Conservation (phyloP, 2,329 filamentous ascomycete genomes). For the Diaporthe sp. region DNA sequence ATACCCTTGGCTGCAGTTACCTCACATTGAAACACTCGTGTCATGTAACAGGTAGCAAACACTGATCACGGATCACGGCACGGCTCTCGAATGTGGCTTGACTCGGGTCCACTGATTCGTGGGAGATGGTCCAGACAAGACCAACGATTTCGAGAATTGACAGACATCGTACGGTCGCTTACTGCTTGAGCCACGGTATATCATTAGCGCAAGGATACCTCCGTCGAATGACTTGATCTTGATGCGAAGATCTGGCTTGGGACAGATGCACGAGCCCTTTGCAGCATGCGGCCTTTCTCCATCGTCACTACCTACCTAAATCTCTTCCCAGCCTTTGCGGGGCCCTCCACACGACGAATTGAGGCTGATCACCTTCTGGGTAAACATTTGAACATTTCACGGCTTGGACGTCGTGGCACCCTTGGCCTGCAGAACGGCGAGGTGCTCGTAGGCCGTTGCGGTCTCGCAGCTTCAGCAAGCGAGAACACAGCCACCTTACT, state of each 20-base stretch:
- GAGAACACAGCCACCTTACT: conserved; percentile 26
- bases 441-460: conserved; percentile 10
- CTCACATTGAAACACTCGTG: background rate
- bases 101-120: conserved; percentile 19
- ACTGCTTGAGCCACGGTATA: background rate
- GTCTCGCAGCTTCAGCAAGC: conserved; percentile 29
- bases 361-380: background rate
- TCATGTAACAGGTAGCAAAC: conserved; percentile 23
- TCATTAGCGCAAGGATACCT: background rate
- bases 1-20: background rate
- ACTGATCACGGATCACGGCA: conserved; percentile 19
- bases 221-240: conserved; percentile 7
- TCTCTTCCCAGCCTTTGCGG: background rate
- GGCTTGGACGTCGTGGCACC: conserved; percentile 20
- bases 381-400: conserved; percentile 2
- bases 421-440: conserved; percentile 21
- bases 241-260: conserved; percentile 1
- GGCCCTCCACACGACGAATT: too few species aligned
- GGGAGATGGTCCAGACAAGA: background rate
- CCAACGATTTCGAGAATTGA: conserved; percentile 1
- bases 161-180: background rate
- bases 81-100: conserved; percentile 9
- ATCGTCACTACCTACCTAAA: background rate
- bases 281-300: conserved; percentile 1
- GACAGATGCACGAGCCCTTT: background rate